These are phyloP conservation scores for Colletotrichum truncatum DNA, from an alignment of 2,329 filamentous ascomycete species.

Conservation along the genomic window DNA sequence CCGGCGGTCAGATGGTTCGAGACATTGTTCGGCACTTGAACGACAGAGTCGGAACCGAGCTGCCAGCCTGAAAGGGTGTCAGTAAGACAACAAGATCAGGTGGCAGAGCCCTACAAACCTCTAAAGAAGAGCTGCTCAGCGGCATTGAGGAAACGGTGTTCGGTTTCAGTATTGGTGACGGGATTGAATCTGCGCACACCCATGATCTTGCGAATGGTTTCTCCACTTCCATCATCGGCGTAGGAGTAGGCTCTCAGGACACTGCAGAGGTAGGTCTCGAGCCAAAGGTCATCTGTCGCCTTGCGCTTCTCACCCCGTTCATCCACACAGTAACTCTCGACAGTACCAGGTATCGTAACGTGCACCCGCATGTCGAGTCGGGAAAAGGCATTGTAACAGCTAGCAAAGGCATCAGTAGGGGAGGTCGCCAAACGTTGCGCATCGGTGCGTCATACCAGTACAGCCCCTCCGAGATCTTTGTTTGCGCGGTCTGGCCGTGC, in stretches of 20 bases:
- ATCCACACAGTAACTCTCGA: constrained; percentile 97
- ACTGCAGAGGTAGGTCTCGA: constrained; percentile 96
- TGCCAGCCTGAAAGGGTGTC: constrained; percentile 76
- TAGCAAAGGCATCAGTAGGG: constrained; percentile 35
- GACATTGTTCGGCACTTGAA: constrained; percentile 96
- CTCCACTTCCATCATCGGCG: constrained; percentile 92
- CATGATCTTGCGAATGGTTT: constrained; percentile 95
- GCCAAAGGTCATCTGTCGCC: constrained; percentile 92
- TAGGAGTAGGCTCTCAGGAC: constrained; percentile 96
- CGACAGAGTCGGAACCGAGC: constrained; percentile 93
- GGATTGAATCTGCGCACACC: constrained; percentile 98
- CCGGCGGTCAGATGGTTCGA: constrained; percentile 97
- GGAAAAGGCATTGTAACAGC: constrained; percentile 99
- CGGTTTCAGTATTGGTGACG: constrained; percentile 96
- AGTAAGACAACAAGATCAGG: constrained; percentile 17
- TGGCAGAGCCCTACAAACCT: constrained; percentile 58
- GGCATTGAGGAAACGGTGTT: constrained; percentile 94
- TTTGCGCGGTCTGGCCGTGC: constrained; percentile 72
- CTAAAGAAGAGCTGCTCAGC: constrained; percentile 96
- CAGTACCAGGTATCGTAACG: constrained; percentile 94
- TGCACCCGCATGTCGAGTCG: constrained; percentile 98
- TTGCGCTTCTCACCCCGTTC: constrained; percentile 95
- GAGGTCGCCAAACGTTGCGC: constrained; percentile 44
- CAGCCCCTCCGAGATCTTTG: constrained; percentile 92
- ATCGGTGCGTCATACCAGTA: constrained; percentile 73